A percentile compares a stretch with the other conserved stretches of the same genome.
Conservation (phyloP, 2,329 filamentous ascomycete species). For the Xylaria sp. region DNA sequence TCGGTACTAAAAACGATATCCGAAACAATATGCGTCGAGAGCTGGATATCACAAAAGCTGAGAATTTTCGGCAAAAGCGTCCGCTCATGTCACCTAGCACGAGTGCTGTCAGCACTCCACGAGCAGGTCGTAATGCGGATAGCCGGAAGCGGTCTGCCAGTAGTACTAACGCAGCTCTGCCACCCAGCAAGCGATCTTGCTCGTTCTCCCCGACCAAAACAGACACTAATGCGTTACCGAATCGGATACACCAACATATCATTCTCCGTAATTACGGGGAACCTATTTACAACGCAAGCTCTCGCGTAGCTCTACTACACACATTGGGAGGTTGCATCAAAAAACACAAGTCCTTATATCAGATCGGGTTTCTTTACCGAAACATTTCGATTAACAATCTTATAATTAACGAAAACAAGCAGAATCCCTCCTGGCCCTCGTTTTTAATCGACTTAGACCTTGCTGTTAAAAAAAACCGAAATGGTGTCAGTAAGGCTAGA, state of each 20-base stretch:
- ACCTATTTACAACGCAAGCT: constrained; percentile 43
- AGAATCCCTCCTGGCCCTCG: constrained; percentile 36
- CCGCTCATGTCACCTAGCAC: too few species aligned
- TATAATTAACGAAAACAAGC: constrained; percentile 44
- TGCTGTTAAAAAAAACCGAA: constrained; percentile 36
- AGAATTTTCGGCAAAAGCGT: background rate
- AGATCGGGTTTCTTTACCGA: constrained; percentile 41
- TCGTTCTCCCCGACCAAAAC: constrained; percentile 7
- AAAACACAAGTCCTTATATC: constrained; percentile 37
- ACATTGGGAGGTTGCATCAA: constrained; percentile 40
- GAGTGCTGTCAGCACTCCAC: too few species aligned
- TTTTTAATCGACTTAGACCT: constrained; percentile 43
- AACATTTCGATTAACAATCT: constrained; percentile 46
- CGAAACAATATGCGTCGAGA: background rate
- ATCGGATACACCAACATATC: constrained; percentile 44
- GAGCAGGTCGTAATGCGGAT: background rate
- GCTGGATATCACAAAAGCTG: background rate
- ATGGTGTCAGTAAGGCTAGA: constrained; percentile 36
- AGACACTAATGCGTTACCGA: constrained; percentile 22
- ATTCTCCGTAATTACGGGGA: constrained; percentile 42
- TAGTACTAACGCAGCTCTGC: background rate
- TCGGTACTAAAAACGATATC: constrained; percentile 1
- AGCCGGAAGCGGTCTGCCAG: constrained; percentile 11
- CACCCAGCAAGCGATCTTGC: constrained; percentile 10
- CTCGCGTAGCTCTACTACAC: constrained; percentile 36